Evolutionary conservation across 2,329 filamentous ascomycete genomes (phyloP).

Genomic region (Arthrobotrys sinensis): DNA sequence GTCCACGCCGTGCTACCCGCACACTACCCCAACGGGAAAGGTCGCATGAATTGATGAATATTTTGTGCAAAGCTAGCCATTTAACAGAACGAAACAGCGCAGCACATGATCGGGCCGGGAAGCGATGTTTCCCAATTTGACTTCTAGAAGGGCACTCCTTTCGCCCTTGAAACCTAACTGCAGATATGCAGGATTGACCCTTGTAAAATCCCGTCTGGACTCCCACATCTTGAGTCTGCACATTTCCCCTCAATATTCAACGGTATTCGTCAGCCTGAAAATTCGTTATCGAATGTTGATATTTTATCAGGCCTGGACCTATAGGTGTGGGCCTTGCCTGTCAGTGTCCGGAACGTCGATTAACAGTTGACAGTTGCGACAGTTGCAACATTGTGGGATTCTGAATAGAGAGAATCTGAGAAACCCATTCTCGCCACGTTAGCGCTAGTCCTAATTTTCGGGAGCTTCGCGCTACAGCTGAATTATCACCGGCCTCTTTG

Average conservation of each 20-base stretch:
- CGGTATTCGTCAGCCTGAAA: background rate
- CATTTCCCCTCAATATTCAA: background rate
- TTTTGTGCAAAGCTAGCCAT: background rate
- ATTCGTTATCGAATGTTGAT: background rate
- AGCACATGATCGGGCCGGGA: conserved; percentile 14
- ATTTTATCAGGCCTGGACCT: conserved; percentile 46
- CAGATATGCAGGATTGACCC: conserved; percentile 30
- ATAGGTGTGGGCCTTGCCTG: conserved; percentile 37
- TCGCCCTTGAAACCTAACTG: conserved; percentile 33
- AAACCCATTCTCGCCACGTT: conserved; percentile 5
- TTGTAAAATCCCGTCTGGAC: conserved; percentile 21
- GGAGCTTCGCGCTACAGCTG: background rate
- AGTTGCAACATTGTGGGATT: conserved; percentile 9
- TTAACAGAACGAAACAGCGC: background rate
- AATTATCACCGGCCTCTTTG: conserved; percentile 8
- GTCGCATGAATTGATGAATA: background rate
- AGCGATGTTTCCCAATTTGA: conserved; percentile 10
- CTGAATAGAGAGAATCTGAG: background rate
- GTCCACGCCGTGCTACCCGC: background rate
- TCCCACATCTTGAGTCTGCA: conserved; percentile 25
- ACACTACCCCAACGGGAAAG: background rate
- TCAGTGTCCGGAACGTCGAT: background rate
- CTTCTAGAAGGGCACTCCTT: conserved; percentile 3
- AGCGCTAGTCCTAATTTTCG: background rate
- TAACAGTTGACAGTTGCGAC: conserved; percentile 37